Evolutionary conservation across 2,329 filamentous ascomycete genomes (phyloP).

Genomic region (Phaeosphaeriaceae sp.): DNA sequence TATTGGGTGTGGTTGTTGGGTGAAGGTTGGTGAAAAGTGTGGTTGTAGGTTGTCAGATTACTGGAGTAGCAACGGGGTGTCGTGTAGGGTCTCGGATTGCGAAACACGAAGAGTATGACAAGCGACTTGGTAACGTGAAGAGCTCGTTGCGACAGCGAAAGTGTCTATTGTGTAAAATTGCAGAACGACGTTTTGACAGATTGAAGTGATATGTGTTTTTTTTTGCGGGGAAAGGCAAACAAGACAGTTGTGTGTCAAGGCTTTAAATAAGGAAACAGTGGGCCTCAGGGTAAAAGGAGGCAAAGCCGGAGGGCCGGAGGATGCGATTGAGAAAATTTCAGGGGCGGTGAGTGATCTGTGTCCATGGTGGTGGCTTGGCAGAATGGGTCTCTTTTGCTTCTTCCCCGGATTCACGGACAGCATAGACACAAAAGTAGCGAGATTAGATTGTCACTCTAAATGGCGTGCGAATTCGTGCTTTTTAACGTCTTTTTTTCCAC

Average conservation of each 20-base stretch:
- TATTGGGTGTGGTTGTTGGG: conserved; percentile 1
- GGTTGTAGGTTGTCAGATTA: background rate
- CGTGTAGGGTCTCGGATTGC: background rate
- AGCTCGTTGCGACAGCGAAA: background rate
- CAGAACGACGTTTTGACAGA: no score
- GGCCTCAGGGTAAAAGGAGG: conserved; percentile 13
- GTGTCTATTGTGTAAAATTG: background rate
- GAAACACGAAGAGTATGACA: conserved; percentile 1
- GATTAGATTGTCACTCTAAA: background rate
- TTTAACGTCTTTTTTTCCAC: background rate
- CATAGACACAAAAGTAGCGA: background rate
- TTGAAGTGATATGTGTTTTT: no score
- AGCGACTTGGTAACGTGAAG: background rate
- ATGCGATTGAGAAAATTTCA: conserved; percentile 6
- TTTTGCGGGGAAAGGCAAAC: conserved; percentile 10
- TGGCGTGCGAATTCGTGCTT: background rate
- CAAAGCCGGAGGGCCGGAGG: conserved; percentile 5
- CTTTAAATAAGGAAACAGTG: conserved; percentile 24
- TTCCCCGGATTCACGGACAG: conserved; percentile 3
- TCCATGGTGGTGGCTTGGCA: conserved; percentile 12
- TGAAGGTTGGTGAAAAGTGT: background rate
- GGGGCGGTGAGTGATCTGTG: conserved; percentile 27
- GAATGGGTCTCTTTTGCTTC: background rate
- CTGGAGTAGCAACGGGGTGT: conserved; percentile 1
- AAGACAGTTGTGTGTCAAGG: no score